A percentile compares a stretch with the other conserved stretches of the same genome.
These are phyloP conservation scores for Lasiodiplodia sp. DNA, from an alignment of 2,329 filamentous ascomycete species.

Conservation along the genomic window DNA sequence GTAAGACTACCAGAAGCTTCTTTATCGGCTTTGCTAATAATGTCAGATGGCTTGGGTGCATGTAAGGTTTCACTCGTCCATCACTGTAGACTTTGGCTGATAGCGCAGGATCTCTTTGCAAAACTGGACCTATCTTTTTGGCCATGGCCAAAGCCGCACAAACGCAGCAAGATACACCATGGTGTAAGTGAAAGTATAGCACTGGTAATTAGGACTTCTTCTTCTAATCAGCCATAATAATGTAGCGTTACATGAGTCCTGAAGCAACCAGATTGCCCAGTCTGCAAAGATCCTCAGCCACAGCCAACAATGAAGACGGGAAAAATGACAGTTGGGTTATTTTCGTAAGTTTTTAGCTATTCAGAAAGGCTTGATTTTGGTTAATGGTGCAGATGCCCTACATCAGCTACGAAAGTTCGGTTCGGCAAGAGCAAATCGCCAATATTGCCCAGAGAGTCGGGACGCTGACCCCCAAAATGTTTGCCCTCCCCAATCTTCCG, in stretches of 20 bases:
- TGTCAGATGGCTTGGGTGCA: slow-evolving; percentile 16
- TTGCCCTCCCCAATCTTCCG: not conserved
- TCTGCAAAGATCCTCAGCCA: not conserved
- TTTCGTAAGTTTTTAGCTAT: not conserved
- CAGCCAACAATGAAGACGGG: not conserved
- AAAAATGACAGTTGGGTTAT: not conserved
- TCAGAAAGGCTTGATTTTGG: too few species aligned
- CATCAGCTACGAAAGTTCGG: slow-evolving; percentile 10
- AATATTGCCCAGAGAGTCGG: not conserved
- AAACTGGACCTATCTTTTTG: not conserved
- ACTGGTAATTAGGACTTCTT: too few species aligned
- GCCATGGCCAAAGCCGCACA: slow-evolving; percentile 10
- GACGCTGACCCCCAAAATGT: not conserved
- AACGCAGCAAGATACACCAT: slow-evolving; percentile 4
- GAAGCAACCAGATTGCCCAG: not conserved
- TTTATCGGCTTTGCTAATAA: not conserved
- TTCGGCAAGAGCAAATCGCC: not conserved
- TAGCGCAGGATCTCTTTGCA: slow-evolving; percentile 6
- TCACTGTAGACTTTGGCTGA: not conserved
- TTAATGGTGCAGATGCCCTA: not conserved
- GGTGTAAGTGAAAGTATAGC: not conserved
- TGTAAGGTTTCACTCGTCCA: not conserved
- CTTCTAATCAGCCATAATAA: too few species aligned
- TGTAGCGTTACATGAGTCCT: slow-evolving; percentile 8
- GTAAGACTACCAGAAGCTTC: not conserved